These are phyloP conservation scores for Scalesia atractyloides DNA, from an alignment of 129 eudicot genomes.

Conservation along the genomic window DNA sequence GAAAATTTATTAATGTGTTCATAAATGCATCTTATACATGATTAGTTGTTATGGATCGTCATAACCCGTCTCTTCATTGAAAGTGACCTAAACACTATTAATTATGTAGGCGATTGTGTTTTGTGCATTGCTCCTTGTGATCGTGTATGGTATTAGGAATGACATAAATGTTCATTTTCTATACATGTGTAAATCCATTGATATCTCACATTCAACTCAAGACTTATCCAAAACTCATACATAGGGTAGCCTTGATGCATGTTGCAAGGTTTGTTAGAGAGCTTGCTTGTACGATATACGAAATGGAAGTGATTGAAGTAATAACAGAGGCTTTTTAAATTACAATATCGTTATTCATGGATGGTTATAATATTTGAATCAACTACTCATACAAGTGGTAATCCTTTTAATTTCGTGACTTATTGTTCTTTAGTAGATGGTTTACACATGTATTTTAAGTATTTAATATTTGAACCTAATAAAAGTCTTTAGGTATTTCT, in stretches of 20 bases:
- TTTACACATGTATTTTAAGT: no score
- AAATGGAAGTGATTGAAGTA: not conserved
- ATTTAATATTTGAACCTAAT: no score
- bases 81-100: not conserved
- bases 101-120: not conserved
- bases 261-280: not conserved
- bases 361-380: no score
- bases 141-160: not conserved
- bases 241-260: not conserved
- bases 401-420: no score
- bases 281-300: not conserved
- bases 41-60: not conserved
- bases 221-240: not conserved
- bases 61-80: not conserved
- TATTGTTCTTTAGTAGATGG: no score
- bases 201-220: not conserved
- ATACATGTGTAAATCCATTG: not conserved
- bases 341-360: no score
- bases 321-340: no score
- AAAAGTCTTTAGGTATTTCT: no score
- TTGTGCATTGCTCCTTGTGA: not conserved
- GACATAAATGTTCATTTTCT: not conserved
- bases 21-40: not conserved
- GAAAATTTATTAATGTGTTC: not conserved
- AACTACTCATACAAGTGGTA: no score